Evolutionary conservation across 108 stramenopile species (phyloP).

Genomic region (Fragilaria radians): DNA sequence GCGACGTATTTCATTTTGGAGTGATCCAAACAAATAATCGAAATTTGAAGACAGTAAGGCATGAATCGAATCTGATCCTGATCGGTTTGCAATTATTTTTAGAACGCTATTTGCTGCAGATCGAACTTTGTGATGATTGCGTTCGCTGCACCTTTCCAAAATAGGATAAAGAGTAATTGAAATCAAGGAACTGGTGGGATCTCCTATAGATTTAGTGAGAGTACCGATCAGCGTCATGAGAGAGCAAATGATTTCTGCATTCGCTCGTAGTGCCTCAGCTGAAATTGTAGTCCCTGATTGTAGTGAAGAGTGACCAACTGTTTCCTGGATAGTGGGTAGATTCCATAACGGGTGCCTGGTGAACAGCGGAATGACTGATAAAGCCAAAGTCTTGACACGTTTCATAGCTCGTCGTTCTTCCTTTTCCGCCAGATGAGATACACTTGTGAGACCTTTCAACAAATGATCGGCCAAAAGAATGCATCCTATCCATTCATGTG

Average conservation of each 20-base stretch:
- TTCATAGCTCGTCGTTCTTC: neutral
- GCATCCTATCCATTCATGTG: conserved; percentile 5
- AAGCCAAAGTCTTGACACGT: neutral
- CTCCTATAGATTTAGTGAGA: conserved; percentile 14
- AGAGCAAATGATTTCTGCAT: conserved; percentile 28
- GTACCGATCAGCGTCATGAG: conserved; percentile 27
- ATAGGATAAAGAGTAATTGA: conserved; percentile 31
- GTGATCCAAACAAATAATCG: conserved; percentile 32
- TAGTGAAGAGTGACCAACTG: neutral
- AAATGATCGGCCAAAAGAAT: conserved; percentile 2
- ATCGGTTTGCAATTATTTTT: conserved; percentile 10
- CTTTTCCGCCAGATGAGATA: neutral
- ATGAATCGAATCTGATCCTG: conserved; percentile 11
- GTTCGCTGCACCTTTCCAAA: conserved; percentile 24
- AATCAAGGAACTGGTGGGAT: conserved; percentile 15
- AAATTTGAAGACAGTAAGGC: conserved; percentile 27
- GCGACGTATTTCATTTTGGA: neutral
- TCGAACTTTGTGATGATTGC: conserved; percentile 34
- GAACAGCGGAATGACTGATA: conserved; percentile 1
- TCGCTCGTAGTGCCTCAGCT: conserved; percentile 22
- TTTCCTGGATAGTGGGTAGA: neutral
- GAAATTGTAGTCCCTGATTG: conserved; percentile 9
- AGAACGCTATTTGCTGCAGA: conserved; percentile 14
- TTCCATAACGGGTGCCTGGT: conserved; percentile 3
- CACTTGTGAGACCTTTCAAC: neutral